Evolutionary conservation across 768 basidiomycete species (phyloP), one percentile per base, ranked within the genome.

Genomic region (Cubamyces sp.): DNA sequence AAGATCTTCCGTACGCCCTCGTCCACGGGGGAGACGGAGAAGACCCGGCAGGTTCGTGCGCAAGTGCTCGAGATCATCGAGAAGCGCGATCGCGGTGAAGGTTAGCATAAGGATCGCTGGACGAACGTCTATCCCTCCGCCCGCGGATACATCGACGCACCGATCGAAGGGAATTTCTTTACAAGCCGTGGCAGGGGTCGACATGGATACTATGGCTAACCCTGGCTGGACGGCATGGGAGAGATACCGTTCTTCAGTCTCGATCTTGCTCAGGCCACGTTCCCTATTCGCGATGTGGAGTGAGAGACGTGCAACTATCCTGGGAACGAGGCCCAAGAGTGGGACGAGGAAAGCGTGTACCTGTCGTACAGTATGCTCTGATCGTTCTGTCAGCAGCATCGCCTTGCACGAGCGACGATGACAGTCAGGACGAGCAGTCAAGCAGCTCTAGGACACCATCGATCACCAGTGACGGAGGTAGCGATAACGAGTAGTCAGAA

Each of bases 291-390:
- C 48, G 18, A 49, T 6, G 23, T 52, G 5, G 26, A 54, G 34
- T 26, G 54, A 15, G 68, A 69, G 49, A 59, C 57, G 12, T 59
- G 49, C 19, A 54, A 67, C 19, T 65, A 68, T 40, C 57, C 50
- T 2, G 72, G 74, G 2, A 74, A 71, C 54, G 73, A 74, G 58
- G 54, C 69, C 11, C 53, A 62, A 43, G 50, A 68, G 18, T 64
- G 47, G 40, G 37, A 61, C 21, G 65, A 68, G 49, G 64, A 70
- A 43, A 68, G 68, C 47, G 62, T 73, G 14, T 74, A 74, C 46
- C 46, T 74, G 18, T 69, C 69, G 28, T 70, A n/a, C n/a, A n/a
- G n/a, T n/a, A 69, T 45, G 70, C 70, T 7, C 37, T 74, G 46
- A 47, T 73, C 30, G 57, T 53, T 16, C 34, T 66, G 21, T n/a